A percentile compares a stretch with the other conserved stretches of the same genome.
Evolutionary conservation across 1,284 basidiomycete species (phyloP).

Genomic region (Melampsora americana): DNA sequence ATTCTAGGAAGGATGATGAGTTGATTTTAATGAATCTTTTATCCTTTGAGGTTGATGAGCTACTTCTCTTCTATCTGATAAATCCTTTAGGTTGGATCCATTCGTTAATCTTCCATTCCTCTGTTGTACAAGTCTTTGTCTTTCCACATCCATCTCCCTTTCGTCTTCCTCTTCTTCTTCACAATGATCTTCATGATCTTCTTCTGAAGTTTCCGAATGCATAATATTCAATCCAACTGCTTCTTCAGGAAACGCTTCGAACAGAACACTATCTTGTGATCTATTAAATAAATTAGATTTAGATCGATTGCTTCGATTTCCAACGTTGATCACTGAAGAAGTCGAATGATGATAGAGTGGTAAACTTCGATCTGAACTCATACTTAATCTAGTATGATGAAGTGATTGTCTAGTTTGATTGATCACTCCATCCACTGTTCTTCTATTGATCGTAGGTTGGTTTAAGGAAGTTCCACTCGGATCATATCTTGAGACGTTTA

Average conservation of each 20-base stretch:
- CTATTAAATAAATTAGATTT: neutral
- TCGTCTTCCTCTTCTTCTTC: neutral
- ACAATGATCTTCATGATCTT: conserved; percentile 7
- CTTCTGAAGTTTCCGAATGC: conserved; percentile 16
- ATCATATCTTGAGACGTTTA: conserved; percentile 69
- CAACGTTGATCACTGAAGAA: neutral
- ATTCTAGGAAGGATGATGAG: too few species aligned
- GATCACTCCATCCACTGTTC: conserved; percentile 14
- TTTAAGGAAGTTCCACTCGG: conserved; percentile 33
- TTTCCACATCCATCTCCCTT: too few species aligned
- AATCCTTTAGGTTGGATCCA: too few species aligned
- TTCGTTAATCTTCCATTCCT: too few species aligned
- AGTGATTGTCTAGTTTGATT: conserved; percentile 21
- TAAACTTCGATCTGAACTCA: conserved; percentile 26
- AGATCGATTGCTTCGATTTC: neutral
- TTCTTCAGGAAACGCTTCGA: conserved; percentile 42
- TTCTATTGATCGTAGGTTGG: conserved; percentile 9
- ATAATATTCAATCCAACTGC: conserved; percentile 30
- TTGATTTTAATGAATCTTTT: too few species aligned
- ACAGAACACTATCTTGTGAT: conserved; percentile 33
- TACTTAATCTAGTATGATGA: conserved; percentile 24
- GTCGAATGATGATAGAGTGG: conserved; percentile 22
- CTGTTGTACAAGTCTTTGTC: too few species aligned
- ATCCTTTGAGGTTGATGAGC: too few species aligned
- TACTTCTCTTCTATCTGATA: too few species aligned